A percentile compares a stretch with the other conserved stretches of the same genome.
phyloP scores from a whole-genome alignment of 208 protist genomes.

The Acanthamoeba triangularis region DNA sequence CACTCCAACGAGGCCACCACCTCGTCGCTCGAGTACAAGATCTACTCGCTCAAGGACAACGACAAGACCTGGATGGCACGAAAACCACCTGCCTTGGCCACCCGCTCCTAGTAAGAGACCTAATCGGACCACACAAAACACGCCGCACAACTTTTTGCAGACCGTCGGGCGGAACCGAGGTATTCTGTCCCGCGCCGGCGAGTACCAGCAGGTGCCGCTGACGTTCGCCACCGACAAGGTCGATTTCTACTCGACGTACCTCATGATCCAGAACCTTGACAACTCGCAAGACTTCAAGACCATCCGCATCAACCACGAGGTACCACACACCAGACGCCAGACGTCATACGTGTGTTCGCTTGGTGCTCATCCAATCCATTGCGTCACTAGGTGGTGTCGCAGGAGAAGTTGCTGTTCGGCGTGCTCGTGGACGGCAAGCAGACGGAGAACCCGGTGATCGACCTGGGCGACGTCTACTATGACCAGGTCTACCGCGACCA shows the following conservation, averaged over 20 bases:
- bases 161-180: conserved; percentile 79
- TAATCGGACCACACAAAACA: not conserved
- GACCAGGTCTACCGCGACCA: conserved; percentile 78
- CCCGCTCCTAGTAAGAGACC: not conserved
- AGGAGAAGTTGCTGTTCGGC: conserved; percentile 77
- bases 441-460: conserved; percentile 56
- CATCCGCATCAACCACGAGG: conserved; percentile 80
- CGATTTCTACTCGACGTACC: conserved; percentile 85
- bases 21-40: conserved; percentile 79
- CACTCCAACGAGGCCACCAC: not conserved
- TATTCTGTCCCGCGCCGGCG: conserved; percentile 78
- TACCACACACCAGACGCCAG: not conserved
- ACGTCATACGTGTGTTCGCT: no score
- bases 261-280: conserved; percentile 83
- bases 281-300: conserved; percentile 84
- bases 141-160: not conserved
- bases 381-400: conserved; percentile 17
- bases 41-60: conserved; percentile 80
- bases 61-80: conserved; percentile 82
- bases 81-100: no score
- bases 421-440: conserved; percentile 82
- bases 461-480: conserved; percentile 83
- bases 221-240: conserved; percentile 83
- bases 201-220: conserved; percentile 78
- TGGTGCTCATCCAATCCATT: no score